A percentile compares a stretch with the other conserved stretches of the same genome.
Evolutionary conservation across 108 stramenopile genomes (phyloP).

Genomic region (Nitzschia sp.): DNA sequence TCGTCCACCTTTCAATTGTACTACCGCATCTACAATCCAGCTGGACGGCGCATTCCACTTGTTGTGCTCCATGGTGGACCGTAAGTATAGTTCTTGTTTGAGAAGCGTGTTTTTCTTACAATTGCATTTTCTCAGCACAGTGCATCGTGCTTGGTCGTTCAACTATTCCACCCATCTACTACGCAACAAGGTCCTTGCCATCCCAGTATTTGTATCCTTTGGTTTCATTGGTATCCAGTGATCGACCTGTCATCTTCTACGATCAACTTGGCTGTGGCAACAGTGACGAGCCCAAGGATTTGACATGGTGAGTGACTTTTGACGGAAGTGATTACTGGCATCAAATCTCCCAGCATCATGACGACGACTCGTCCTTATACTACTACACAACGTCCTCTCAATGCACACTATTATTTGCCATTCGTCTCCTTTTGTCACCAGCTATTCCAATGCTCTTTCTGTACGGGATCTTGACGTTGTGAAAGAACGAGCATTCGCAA

Average conservation of each 20-base stretch:
- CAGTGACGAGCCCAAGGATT: constrained; percentile 44
- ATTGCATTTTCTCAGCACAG: too few relatives aligned
- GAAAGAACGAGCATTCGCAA: constrained; percentile 38
- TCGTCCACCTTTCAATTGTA: not conserved
- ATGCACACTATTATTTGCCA: too few relatives aligned
- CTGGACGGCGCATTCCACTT: not conserved
- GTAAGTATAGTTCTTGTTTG: constrained; percentile 2
- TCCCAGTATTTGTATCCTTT: constrained; percentile 64
- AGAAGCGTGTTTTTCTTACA: too few relatives aligned
- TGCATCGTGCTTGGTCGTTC: too few relatives aligned
- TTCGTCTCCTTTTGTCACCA: not conserved
- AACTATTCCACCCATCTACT: too few relatives aligned
- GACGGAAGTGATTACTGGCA: too few relatives aligned
- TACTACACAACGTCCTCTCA: not conserved
- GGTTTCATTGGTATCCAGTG: constrained; percentile 38
- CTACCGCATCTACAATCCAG: not conserved
- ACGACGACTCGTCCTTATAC: too few relatives aligned
- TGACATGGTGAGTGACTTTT: not conserved
- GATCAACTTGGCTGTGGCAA: constrained; percentile 76
- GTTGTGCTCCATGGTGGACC: not conserved
- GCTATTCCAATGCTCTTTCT: constrained; percentile 50
- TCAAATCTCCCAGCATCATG: too few relatives aligned
- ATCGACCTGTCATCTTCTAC: constrained; percentile 60
- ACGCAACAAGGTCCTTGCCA: constrained; percentile 35
- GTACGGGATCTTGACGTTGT: constrained; percentile 54